Base-by-base conservation (phyloP, 106 monocot species). In the Dendrobium catenatum region DNA sequence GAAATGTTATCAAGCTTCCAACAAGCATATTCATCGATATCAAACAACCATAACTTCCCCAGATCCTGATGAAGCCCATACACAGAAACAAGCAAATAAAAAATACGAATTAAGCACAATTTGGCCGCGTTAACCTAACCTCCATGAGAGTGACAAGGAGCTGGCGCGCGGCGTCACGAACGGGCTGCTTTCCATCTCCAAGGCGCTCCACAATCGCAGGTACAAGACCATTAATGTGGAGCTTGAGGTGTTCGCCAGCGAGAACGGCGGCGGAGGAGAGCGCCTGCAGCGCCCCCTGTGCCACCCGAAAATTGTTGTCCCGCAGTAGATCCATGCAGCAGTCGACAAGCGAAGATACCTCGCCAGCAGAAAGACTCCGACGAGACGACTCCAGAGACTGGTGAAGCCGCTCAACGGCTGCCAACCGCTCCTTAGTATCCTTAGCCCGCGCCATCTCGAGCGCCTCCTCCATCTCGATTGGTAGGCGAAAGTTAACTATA, bases 121-220 rank as follows among this genome's bases (percentile, higher is more conserved):
- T 51, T 51, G 51, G 51, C 51, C 2, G 61, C 22, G 22, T n/a
- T 61, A 43, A 9, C 13, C 86, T 76, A 46, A 99, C 98, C 98
- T 99, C 98, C 98, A 99, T 99, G 27, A 99, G 93, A 79, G 98
- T 99, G 77, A 95, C 80, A 6, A 99, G 80, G 55, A 99, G 85
- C 91, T 95, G 98, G 42, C 95, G 83, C 2, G 98, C 98, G 17
- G 98, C 98, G 47, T 99, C 98, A 58, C 98, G 80, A 22, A 99
- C 98, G 42, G 98, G 98, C 87, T 99, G 98, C 86, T 99, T 99
- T 48, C 88, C 98, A 67, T 99, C 95, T 6, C 98, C 98, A n/a
- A 99, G 84, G 74, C 95, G 80, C 85, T 99, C 98, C 19, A 99
- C 98, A 43, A 88, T 83, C 29, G 93, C 98, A 41, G 98, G 98